phyloP scores from a whole-genome alignment of 257 asterid species.

The Cynanchum wilfordii region DNA sequence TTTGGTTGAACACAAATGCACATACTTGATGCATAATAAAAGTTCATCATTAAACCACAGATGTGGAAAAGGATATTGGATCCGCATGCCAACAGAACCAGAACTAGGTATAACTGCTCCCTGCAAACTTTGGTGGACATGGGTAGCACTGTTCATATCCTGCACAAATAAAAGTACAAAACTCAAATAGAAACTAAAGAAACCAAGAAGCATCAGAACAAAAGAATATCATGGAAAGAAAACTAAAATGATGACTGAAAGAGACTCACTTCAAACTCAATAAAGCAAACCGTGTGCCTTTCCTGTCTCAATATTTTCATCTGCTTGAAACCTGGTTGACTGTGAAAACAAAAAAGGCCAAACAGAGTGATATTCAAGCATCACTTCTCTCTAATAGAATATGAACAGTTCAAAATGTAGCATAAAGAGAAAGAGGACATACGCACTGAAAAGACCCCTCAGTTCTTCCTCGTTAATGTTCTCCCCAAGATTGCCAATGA shows the following conservation, averaged over 20 bases:
- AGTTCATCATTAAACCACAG: not conserved
- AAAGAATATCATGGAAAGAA: conserved; percentile 10
- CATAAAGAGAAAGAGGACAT: conserved; percentile 23
- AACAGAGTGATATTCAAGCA: conserved; percentile 12
- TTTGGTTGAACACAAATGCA: not conserved
- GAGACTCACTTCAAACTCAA: conserved; percentile 89
- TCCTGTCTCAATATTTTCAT: conserved; percentile 96
- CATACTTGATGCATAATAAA: not conserved
- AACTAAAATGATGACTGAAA: not conserved
- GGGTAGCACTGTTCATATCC: conserved; percentile 88
- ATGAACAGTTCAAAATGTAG: conserved; percentile 1
- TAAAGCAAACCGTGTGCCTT: conserved; percentile 98
- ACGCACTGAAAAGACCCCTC: conserved; percentile 75
- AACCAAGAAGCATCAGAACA: conserved; percentile 7
- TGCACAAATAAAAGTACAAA: conserved; percentile 27
- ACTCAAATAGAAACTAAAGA: not conserved
- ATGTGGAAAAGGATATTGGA: conserved; percentile 81
- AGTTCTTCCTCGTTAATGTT: conserved; percentile 92
- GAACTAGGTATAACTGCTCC: conserved; percentile 98
- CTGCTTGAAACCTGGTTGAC: conserved; percentile 98
- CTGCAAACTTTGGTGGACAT: conserved; percentile 87
- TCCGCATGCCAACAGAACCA: conserved; percentile 98
- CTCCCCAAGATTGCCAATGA: conserved; percentile 98
- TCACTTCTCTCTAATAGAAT: not conserved
- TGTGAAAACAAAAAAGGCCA: conserved; percentile 25